Percentiles rank a stretch among this genome's conserved stretches.
phyloP scores from a whole-genome alignment of 441 rosid species.

The Erodium trifolium region DNA sequence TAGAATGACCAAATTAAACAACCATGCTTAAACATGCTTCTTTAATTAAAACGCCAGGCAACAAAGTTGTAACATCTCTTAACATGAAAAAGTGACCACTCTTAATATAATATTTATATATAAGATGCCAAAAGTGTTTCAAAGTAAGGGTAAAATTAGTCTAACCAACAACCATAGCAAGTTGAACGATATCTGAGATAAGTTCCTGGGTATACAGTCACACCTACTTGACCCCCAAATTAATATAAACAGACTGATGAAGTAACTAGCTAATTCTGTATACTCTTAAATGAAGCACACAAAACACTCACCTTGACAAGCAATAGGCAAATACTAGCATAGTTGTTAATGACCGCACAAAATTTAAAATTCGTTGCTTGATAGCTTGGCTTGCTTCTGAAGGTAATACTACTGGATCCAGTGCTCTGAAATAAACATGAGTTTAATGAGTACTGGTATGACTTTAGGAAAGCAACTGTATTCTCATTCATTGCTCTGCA shows the following conservation, averaged over 20 bases:
- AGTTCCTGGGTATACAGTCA: constrained; percentile 10
- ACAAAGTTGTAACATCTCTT: neutral
- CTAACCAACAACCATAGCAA: neutral
- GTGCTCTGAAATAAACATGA: constrained; percentile 35
- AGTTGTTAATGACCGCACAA: constrained; percentile 47
- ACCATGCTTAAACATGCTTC: constrained; percentile 4
- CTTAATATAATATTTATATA: neutral
- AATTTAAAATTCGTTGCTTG: constrained; percentile 56
- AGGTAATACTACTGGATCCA: constrained; percentile 54
- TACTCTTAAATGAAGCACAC: constrained; percentile 13
- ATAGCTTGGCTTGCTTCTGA: constrained; percentile 56
- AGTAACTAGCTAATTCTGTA: neutral
- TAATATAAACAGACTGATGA: neutral
- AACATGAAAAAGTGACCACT: neutral
- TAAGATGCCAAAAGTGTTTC: neutral
- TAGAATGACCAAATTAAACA: neutral
- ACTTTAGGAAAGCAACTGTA: constrained; percentile 5
- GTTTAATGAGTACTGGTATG: constrained; percentile 19
- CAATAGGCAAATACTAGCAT: constrained; percentile 62
- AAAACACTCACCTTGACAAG: constrained; percentile 50
- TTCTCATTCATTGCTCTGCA: constrained; percentile 6
- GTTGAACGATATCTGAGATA: neutral
- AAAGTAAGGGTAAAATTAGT: neutral
- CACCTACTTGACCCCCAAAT: neutral
- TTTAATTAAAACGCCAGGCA: neutral